These are phyloP conservation scores for Miscanthus sacchariflorus DNA, from an alignment of 202 grass and related monocot genomes.

Conservation along the genomic window DNA sequence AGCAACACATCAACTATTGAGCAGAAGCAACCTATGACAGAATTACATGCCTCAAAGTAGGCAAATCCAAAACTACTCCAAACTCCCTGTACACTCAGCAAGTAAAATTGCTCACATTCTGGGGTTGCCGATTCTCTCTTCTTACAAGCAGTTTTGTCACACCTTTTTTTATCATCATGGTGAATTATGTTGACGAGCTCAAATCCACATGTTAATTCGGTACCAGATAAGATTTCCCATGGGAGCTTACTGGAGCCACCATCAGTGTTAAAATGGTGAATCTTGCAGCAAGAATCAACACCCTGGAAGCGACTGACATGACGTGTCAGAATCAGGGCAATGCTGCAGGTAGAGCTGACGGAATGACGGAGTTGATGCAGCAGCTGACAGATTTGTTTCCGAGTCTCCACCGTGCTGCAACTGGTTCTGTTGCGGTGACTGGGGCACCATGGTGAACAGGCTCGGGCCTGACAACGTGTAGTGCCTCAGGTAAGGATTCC, in stretches of 20 bases:
- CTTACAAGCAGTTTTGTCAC: not conserved
- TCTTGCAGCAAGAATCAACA: conserved; percentile 48
- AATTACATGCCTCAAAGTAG: conserved; percentile 32
- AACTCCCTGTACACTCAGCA: not conserved
- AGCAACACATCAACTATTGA: not conserved
- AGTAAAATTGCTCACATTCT: not conserved
- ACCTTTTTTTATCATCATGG: not conserved
- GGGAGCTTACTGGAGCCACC: not conserved
- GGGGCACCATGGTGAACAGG: conserved; percentile 56
- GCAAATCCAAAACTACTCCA: conserved; percentile 16
- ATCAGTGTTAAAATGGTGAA: conserved; percentile 3
- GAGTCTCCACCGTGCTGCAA: conserved; percentile 37
- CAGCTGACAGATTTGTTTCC: conserved; percentile 42
- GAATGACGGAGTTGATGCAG: conserved; percentile 26
- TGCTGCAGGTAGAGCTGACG: conserved; percentile 45
- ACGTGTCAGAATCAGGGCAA: conserved; percentile 52
- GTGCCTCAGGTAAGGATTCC: conserved; percentile 52
- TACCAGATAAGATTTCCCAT: not conserved
- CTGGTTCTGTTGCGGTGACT: conserved; percentile 39
- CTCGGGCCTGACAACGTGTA: conserved; percentile 39
- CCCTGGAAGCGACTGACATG: conserved; percentile 61
- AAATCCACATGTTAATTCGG: not conserved
- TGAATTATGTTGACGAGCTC: not conserved
- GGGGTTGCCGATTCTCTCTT: not conserved
- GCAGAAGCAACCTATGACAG: conserved; percentile 1